Evolutionary conservation across 2,329 filamentous ascomycete species (phyloP).

Genomic region (Alternaria consortialis): DNA sequence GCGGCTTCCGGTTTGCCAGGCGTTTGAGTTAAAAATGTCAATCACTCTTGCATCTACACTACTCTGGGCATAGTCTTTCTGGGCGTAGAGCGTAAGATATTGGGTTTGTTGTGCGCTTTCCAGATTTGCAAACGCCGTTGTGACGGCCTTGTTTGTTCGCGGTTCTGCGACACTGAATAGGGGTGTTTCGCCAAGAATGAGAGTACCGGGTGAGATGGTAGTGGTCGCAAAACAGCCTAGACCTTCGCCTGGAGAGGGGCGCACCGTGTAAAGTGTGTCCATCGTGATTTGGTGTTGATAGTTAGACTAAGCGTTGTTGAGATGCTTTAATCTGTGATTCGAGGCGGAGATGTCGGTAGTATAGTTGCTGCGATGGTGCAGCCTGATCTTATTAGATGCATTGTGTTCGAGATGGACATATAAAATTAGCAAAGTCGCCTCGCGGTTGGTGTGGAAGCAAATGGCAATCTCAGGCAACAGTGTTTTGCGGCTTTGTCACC

Average conservation of each 20-base stretch:
- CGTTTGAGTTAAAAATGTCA: conserved; percentile 35
- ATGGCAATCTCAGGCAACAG: conserved; percentile 1
- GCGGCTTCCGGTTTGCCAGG: conserved; percentile 28
- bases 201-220: conserved; percentile 43
- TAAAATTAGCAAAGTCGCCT: background rate
- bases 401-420: background rate
- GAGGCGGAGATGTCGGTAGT: background rate
- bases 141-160: conserved; percentile 28
- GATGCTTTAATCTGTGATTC: background rate
- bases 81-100: conserved; percentile 27
- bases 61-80: conserved; percentile 1
- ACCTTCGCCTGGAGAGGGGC: conserved; percentile 43
- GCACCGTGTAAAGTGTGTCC: conserved; percentile 26
- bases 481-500: conserved; percentile 5
- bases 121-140: conserved; percentile 20
- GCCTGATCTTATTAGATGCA: background rate
- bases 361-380: background rate
- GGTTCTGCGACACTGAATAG: conserved; percentile 43
- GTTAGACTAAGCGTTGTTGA: background rate
- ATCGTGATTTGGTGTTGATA: conserved; percentile 4
- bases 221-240: conserved; percentile 49
- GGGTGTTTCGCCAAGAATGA: conserved; percentile 49
- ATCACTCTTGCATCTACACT: conserved; percentile 17
- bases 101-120: conserved; percentile 13
- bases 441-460: background rate